phyloP scores from a whole-genome alignment of 2,329 filamentous ascomycete species.

The Periconia sp. region DNA sequence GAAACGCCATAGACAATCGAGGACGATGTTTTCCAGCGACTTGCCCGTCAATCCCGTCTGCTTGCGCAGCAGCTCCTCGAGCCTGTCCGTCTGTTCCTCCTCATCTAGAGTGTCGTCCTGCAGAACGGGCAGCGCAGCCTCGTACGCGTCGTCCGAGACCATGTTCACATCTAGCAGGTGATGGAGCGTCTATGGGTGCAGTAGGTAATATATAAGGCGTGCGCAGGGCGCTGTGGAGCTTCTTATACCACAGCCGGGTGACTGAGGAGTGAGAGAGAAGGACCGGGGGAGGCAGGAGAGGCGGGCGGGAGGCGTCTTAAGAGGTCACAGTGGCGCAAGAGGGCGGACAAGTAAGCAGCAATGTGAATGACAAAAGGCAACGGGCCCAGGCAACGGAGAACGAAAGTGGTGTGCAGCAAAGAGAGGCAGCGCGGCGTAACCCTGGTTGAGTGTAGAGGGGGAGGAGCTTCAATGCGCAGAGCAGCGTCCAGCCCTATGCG shows the following conservation, averaged over 20 bases:
- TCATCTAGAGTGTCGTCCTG: conserved; percentile 82
- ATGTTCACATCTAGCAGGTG: conserved; percentile 50
- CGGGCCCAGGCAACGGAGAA: conserved; percentile 18
- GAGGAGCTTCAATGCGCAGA: conserved; percentile 20
- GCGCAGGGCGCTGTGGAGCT: conserved; percentile 5
- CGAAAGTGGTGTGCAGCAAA: conserved; percentile 8
- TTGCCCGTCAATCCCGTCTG: conserved; percentile 75
- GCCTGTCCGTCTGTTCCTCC: conserved; percentile 90
- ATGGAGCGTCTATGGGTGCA: conserved; percentile 1
- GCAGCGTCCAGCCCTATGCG: conserved; percentile 11
- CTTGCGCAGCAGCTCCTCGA: conserved; percentile 81
- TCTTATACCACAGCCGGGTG: not conserved
- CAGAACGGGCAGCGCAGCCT: conserved; percentile 85
- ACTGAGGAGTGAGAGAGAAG: conserved; percentile 3
- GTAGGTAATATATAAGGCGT: not conserved
- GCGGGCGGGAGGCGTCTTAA: conserved; percentile 5
- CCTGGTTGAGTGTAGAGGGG: conserved; percentile 18
- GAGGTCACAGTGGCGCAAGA: conserved; percentile 13
- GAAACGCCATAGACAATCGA: conserved; percentile 88
- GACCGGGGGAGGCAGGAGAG: conserved; percentile 2
- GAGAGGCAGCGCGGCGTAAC: conserved; percentile 19
- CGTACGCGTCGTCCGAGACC: conserved; percentile 91
- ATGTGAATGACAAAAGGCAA: conserved; percentile 20
- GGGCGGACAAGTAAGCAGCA: conserved; percentile 21
- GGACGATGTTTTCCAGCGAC: conserved; percentile 82